Conservation (phyloP, 176 grass and related monocot genomes). For the Carex parvula region DNA sequence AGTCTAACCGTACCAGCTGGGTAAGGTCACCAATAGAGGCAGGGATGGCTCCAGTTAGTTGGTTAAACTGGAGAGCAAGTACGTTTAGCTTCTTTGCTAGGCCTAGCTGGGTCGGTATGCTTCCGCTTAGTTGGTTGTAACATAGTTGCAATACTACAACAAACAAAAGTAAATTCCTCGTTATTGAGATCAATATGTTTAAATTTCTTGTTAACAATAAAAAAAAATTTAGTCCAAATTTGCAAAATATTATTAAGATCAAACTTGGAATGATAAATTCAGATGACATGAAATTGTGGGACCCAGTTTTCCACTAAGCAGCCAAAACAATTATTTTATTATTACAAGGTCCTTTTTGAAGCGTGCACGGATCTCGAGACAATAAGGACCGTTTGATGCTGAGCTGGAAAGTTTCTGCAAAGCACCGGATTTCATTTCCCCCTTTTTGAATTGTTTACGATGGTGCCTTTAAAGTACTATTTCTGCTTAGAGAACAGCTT, state of each 20-base stretch:
- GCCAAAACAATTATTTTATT: not conserved
- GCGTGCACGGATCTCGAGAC: too few relatives aligned
- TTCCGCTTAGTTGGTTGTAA: slow-evolving; percentile 65
- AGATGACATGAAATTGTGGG: not conserved
- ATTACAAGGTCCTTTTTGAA: not conserved
- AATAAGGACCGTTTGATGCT: too few relatives aligned
- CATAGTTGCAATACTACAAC: slow-evolving; percentile 75
- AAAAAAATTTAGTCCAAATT: not conserved
- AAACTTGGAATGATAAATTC: not conserved
- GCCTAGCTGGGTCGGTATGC: slow-evolving; percentile 68
- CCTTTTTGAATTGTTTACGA: not conserved
- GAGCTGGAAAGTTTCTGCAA: too few relatives aligned
- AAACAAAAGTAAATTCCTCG: not conserved
- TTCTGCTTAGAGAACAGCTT: too few relatives aligned
- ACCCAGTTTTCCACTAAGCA: not conserved
- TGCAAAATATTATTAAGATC: not conserved
- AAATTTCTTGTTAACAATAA: not conserved
- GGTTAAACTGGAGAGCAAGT: slow-evolving; percentile 73
- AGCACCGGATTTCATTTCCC: too few relatives aligned
- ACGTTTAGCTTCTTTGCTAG: slow-evolving; percentile 56
- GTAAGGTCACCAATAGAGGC: slow-evolving; percentile 53
- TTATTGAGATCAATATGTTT: slow-evolving; percentile 21
- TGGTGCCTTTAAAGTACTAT: not conserved
- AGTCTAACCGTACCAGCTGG: slow-evolving; percentile 56
- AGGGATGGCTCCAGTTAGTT: slow-evolving; percentile 64